Evolutionary conservation across 1,284 basidiomycete species (phyloP), one percentile per base, ranked within the genome.

Genomic region (Cryptococcus hybrid): DNA sequence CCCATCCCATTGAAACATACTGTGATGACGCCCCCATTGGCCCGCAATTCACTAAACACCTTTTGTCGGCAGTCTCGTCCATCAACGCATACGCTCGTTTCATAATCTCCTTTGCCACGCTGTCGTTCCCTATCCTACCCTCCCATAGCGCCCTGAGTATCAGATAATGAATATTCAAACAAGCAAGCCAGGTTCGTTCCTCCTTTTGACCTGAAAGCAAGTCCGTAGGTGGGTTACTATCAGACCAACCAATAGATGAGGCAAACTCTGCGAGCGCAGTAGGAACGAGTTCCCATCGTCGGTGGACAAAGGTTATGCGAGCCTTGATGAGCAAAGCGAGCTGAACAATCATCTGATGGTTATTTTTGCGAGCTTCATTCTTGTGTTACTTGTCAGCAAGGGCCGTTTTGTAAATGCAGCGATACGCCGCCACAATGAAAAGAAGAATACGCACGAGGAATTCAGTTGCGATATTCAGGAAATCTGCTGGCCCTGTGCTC

Each of bases 201-300:
- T 36, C 39, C 7, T 18, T 18, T 30, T 11, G 50, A 5, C 18
- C 7, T 42, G 48, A 34, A 53, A 35, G 7, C 24, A 24, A 7
- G 9, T 15, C 43, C 3, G 50, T 48, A n/a, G 42, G n/a, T 36
- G 37, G 3, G 11, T 5, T 18, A 34, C 49, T 24, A 3, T 18
- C 15, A 5, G 36, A 12, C 55, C 50, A 57, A 9, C 50, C 56
- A 3, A 66, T 37, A 3, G 60, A 52, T 0, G 46, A 12, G 0
- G 54, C 65, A 5, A 66, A 52, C 8, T 59, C 59, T 0, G 53
- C 57, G 5, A 74, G 44, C 5, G 61, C 51, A 2, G 56, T 44
- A 3, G 59, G 55, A 1, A 73, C 60, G 12, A 58, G 52, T 48
- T 71, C 67, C 74, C 74, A 76, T 40, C 61, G 62, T 2, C 73